Conservation (phyloP, 2,329 filamentous ascomycete species). For the Colletotrichum melonis region DNA sequence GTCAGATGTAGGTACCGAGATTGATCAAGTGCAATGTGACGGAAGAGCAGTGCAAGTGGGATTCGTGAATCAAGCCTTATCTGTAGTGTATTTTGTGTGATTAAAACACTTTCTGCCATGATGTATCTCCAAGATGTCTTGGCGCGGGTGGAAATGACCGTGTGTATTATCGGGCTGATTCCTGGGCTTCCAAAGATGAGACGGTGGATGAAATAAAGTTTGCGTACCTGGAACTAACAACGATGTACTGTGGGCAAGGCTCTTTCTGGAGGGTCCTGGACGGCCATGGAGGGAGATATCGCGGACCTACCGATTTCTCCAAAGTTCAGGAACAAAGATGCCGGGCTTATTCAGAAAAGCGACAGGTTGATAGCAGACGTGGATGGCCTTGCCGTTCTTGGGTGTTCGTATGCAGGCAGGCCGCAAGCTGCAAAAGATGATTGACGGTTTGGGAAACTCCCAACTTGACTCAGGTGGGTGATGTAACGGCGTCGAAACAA, state of each 20-base stretch:
- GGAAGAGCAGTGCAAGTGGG: neutral
- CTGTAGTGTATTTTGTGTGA: no score
- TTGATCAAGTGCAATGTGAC: neutral
- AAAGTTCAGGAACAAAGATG: neutral
- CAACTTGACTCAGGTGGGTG: neutral
- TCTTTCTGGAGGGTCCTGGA: neutral
- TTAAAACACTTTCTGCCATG: neutral
- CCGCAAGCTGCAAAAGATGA: neutral
- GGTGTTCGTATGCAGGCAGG: neutral
- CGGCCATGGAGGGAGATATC: neutral
- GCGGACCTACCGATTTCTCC: neutral
- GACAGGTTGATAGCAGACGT: neutral
- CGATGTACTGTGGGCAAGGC: slow-evolving; percentile 6
- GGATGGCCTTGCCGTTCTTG: neutral
- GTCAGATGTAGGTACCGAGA: neutral
- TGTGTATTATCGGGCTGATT: slow-evolving; percentile 6
- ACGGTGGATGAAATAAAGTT: slow-evolving; percentile 28
- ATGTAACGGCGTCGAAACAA: neutral
- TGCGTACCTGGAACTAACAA: neutral
- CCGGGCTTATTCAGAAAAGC: neutral
- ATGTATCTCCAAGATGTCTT: neutral
- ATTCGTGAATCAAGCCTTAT: no score
- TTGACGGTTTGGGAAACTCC: neutral
- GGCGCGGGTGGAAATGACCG: neutral
- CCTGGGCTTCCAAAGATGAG: neutral